Evolutionary conservation across 306 rosid genomes (phyloP).

Genomic region (Trichosanthes truncata): DNA sequence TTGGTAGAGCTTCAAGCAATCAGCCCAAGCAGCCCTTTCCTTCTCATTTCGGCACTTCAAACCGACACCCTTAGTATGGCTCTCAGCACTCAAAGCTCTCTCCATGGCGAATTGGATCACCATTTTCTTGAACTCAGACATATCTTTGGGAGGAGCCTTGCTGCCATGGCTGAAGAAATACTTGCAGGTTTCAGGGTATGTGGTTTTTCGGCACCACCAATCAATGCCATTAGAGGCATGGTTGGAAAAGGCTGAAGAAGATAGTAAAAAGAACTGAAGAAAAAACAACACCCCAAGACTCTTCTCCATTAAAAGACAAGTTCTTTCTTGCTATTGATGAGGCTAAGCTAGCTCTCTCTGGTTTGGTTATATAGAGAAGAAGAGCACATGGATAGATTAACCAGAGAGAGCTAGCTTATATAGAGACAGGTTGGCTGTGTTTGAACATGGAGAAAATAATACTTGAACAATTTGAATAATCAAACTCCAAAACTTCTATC

Average conservation of each 20-base stretch:
- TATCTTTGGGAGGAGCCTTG: slow-evolving; percentile 8
- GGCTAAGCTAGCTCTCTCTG: neutral
- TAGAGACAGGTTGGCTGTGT: slow-evolving; percentile 9
- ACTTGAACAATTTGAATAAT: neutral
- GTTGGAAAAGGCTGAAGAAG: neutral
- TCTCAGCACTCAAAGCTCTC: slow-evolving; percentile 24
- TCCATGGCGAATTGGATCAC: slow-evolving; percentile 21
- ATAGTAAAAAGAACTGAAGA: neutral
- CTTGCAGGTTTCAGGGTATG: slow-evolving; percentile 41
- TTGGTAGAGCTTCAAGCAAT: slow-evolving; percentile 38
- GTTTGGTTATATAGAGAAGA: neutral
- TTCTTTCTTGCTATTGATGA: neutral
- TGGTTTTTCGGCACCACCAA: slow-evolving; percentile 51
- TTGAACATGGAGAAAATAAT: neutral
- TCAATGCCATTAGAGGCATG: slow-evolving; percentile 6
- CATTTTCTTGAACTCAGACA: slow-evolving; percentile 30
- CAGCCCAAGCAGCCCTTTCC: slow-evolving; percentile 43
- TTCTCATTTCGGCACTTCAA: slow-evolving; percentile 20
- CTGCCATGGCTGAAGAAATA: slow-evolving; percentile 7
- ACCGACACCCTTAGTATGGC: slow-evolving; percentile 27
- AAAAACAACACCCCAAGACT: neutral
- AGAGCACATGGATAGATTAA: too few species aligned
- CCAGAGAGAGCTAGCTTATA: too few species aligned
- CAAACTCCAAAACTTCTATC: neutral
- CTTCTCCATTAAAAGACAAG: slow-evolving; percentile 1